phyloP scores from a whole-genome alignment of 2,329 filamentous ascomycete genomes.

The Fusarium sp. region DNA sequence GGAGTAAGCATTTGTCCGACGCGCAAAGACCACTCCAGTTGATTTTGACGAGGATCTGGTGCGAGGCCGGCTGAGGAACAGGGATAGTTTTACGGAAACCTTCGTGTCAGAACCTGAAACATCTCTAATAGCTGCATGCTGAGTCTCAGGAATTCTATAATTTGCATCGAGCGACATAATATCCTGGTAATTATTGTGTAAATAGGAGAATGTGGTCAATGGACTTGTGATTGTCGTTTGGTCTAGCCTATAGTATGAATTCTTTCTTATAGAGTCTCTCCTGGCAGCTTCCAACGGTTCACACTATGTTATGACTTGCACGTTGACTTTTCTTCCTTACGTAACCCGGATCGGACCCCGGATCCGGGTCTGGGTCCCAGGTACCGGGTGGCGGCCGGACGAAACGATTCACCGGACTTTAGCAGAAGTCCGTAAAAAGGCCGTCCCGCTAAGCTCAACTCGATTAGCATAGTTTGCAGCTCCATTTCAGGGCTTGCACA shows the following conservation, averaged over 20 bases:
- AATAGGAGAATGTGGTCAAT: background rate
- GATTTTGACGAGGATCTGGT: background rate
- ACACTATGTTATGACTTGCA: background rate
- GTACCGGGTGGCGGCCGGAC: too few species aligned
- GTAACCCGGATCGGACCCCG: background rate
- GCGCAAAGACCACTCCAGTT: background rate
- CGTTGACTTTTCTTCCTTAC: background rate
- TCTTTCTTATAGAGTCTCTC: background rate
- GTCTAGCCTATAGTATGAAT: background rate
- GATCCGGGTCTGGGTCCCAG: too few species aligned
- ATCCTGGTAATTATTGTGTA: background rate
- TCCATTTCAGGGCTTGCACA: background rate
- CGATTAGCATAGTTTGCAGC: background rate
- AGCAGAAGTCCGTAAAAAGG: background rate
- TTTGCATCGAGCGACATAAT: background rate
- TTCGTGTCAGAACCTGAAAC: background rate
- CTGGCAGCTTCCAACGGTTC: background rate
- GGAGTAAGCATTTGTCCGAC: background rate
- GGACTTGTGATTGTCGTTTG: background rate
- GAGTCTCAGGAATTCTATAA: background rate
- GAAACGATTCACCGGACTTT: background rate
- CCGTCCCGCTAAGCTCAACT: background rate
- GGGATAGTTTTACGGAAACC: background rate
- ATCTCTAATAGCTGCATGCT: background rate
- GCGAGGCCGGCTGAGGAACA: background rate